Percentiles rank a stretch among this genome's conserved stretches.
These are phyloP conservation scores for Podaxis carcinomalis DNA, from an alignment of 768 basidiomycete genomes.

Conservation along the genomic window DNA sequence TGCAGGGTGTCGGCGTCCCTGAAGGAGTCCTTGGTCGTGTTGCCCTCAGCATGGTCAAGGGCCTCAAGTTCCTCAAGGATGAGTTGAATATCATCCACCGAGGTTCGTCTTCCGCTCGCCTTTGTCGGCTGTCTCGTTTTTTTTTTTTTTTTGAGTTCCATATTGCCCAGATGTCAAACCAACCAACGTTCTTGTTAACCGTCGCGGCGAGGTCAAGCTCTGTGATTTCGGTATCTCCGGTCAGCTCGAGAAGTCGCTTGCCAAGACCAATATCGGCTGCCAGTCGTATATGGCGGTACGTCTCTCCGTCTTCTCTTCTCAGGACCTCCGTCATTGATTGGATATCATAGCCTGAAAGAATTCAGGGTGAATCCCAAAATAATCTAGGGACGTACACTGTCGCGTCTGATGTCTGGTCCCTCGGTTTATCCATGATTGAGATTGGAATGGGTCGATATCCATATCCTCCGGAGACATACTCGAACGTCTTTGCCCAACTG, in stretches of 20 bases:
- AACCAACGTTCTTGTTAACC: constrained; percentile 89
- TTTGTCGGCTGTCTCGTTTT: neutral
- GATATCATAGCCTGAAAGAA: constrained; percentile 77
- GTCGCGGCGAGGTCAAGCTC: constrained; percentile 85
- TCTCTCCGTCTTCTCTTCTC: constrained; percentile 14
- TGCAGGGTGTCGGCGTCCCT: constrained; percentile 56
- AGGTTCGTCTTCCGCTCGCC: constrained; percentile 25
- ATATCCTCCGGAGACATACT: constrained; percentile 96
- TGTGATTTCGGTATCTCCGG: constrained; percentile 99
- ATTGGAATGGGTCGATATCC: constrained; percentile 88
- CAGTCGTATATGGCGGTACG: constrained; percentile 98
- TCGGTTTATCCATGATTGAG: constrained; percentile 92
- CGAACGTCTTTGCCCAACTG: constrained; percentile 92
- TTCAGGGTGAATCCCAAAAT: constrained; percentile 89
- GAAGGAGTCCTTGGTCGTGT: constrained; percentile 85
- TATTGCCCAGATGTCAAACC: constrained; percentile 75
- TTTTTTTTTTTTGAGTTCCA: constrained; percentile 1
- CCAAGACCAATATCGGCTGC: constrained; percentile 98
- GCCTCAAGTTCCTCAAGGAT: constrained; percentile 94
- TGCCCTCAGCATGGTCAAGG: constrained; percentile 77
- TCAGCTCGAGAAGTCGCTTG: constrained; percentile 92
- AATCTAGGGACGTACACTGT: constrained; percentile 90
- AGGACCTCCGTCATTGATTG: neutral
- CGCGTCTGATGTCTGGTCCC: constrained; percentile 96
- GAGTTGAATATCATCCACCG: constrained; percentile 77